Evolutionary conservation across 306 rosid genomes (phyloP).

Genomic region (Citrullus mucosospermus): DNA sequence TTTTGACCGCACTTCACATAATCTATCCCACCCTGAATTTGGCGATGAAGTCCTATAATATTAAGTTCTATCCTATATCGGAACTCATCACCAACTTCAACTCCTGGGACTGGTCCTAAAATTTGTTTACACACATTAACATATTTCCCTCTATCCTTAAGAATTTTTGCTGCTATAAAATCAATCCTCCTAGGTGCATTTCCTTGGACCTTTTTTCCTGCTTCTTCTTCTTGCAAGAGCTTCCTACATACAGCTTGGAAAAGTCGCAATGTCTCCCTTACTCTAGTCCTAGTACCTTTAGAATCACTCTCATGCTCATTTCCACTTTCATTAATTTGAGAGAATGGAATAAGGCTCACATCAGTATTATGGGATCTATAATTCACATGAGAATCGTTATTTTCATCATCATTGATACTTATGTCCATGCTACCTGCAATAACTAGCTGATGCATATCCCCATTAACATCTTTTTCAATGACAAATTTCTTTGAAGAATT

Average conservation of each 20-base stretch:
- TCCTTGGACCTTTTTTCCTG: constrained; percentile 25
- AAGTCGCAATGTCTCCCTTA: constrained; percentile 61
- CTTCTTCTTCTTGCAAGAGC: constrained; percentile 69
- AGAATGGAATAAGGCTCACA: constrained; percentile 40
- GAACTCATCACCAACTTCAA: constrained; percentile 91
- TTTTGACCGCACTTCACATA: constrained; percentile 36
- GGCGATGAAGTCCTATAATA: constrained; percentile 77
- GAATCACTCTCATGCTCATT: constrained; percentile 17
- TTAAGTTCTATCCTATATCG: constrained; percentile 75
- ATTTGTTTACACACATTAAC: constrained; percentile 54
- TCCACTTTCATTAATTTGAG: constrained; percentile 20
- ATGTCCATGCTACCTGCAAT: constrained; percentile 16
- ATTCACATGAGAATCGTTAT: constrained; percentile 10
- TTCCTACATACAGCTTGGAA: constrained; percentile 66
- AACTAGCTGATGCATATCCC: constrained; percentile 28
- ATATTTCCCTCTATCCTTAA: constrained; percentile 42
- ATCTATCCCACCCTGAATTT: constrained; percentile 68
- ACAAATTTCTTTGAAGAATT: constrained; percentile 19
- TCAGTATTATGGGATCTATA: constrained; percentile 7
- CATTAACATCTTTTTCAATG: constrained; percentile 10
- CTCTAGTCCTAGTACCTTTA: constrained; percentile 38
- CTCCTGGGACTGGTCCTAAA: constrained; percentile 70
- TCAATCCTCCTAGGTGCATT: constrained; percentile 40
- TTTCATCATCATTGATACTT: neutral
- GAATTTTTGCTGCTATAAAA: constrained; percentile 34